Percentiles rank a stretch among this genome's conserved stretches.
phyloP scores from a whole-genome alignment of 73 alveolate genomes.

The Paramecium caudatum region DNA sequence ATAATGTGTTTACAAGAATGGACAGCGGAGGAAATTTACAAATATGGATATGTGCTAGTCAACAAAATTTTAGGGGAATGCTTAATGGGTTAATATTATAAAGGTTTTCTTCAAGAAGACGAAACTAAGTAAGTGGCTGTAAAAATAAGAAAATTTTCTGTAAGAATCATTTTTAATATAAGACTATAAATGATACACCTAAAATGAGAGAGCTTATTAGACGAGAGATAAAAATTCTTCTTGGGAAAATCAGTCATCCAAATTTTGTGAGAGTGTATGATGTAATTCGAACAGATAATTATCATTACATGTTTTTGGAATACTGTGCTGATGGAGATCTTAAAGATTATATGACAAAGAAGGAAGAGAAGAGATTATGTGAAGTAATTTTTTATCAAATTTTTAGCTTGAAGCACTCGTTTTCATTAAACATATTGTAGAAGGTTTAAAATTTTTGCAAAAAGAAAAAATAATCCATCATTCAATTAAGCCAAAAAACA shows the following conservation, averaged over 20 bases:
- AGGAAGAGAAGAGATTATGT: slow-evolving; percentile 74
- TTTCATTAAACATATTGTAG: slow-evolving; percentile 74
- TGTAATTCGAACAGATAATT: slow-evolving; percentile 76
- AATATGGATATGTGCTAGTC: slow-evolving; percentile 73
- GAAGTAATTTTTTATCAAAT: slow-evolving; percentile 4
- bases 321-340: slow-evolving; percentile 78
- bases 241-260: slow-evolving; percentile 66
- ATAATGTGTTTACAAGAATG: slow-evolving; percentile 50
- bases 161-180: neutral
- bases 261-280: slow-evolving; percentile 71
- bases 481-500: slow-evolving; percentile 73
- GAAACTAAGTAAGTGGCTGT: slow-evolving; percentile 77
- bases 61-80: slow-evolving; percentile 69
- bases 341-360: slow-evolving; percentile 72
- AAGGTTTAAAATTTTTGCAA: slow-evolving; percentile 72
- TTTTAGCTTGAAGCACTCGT: slow-evolving; percentile 71
- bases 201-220: slow-evolving; percentile 72
- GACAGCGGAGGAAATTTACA: slow-evolving; percentile 72
- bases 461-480: slow-evolving; percentile 75
- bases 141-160: slow-evolving; percentile 62
- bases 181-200: slow-evolving; percentile 72
- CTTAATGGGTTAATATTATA: slow-evolving; percentile 63
- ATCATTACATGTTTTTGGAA: slow-evolving; percentile 72
- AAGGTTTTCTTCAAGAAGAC: slow-evolving; percentile 74
- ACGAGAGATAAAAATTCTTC: slow-evolving; percentile 75